Evolutionary conservation across 2,329 filamentous ascomycete species (phyloP), one percentile per base, ranked within the genome.

Genomic region (Bretziella fagacearum): DNA sequence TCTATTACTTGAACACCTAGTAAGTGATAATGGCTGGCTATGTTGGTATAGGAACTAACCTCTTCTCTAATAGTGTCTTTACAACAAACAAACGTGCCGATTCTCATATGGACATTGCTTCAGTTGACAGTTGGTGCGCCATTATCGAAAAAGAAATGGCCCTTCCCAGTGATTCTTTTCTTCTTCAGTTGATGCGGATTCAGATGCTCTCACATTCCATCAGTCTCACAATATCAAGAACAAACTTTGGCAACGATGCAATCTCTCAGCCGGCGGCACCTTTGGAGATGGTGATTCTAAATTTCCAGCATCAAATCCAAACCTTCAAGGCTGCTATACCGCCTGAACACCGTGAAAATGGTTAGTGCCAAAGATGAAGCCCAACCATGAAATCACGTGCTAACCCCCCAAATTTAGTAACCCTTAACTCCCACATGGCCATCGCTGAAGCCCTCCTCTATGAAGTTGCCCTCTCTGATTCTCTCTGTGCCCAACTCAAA

Each of bases 1-100:
- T 65, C 3, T 73, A 69, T 49, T 72, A 71, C 47, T 53, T 71
- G 3, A 66, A 68, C 25, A 67, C 68, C 5, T 53, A 68, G 67
- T 70, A 50, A 54, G 65, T 58, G 2, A 1, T 15, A 5, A n/a
- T 30, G 2, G 4, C n/a, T 8, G 3, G 20, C 29, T 37, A 29
- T 15, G 8, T 3, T 11, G 10, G 5, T 13, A 22, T n/a, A 4
- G 10, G 20, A 23, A 26, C 13, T 44, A 32, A 47, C 29, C n/a
- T 8, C 48, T 15, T 10, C 2, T 11, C 15, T 35, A 11, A 8
- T 39, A 65, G 63, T 3, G 60, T 66, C 22, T 65, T 67, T 51
- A 64, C 62, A 2, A 62, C 63, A 8, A 66, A 66, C 54, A 71
- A 71, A 52, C 62, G 65, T 15, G 62, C 63, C 0, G 68, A 71